These are phyloP conservation scores for Albugo candida DNA, from an alignment of 352 stramenopile species.

Conservation along the genomic window DNA sequence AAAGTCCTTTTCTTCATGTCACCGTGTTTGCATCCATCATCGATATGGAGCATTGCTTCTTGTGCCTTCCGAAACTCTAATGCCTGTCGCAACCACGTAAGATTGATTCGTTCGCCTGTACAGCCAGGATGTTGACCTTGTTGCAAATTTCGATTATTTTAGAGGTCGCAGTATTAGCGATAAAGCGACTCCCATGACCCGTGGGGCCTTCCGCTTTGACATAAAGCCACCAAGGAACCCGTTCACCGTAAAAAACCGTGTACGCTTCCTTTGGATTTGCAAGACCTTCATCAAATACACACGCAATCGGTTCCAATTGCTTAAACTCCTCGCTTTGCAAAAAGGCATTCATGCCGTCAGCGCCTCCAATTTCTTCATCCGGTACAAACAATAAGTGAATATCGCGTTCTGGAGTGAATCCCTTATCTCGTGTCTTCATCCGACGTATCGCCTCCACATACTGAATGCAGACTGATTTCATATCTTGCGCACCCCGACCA, in stretches of 20 bases:
- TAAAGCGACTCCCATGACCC: conserved; percentile 84
- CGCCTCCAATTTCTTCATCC: conserved; percentile 86
- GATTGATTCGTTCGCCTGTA: conserved; percentile 9
- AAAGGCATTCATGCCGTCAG: conserved; percentile 83
- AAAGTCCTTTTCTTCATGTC: conserved; percentile 82
- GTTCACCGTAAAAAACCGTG: conserved; percentile 93
- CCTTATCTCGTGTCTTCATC: conserved; percentile 20
- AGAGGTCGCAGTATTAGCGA: conserved; percentile 84
- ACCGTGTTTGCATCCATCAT: conserved; percentile 78
- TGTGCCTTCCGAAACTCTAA: conserved; percentile 80
- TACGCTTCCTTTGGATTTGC: conserved; percentile 77
- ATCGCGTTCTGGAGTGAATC: conserved; percentile 64
- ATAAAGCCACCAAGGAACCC: conserved; percentile 84
- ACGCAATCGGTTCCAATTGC: conserved; percentile 51
- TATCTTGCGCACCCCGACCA: conserved; percentile 86
- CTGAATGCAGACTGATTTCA: conserved; percentile 92
- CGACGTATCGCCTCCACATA: conserved; percentile 83
- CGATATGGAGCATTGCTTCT: conserved; percentile 53
- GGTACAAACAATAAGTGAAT: conserved; percentile 87
- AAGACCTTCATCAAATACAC: conserved; percentile 91
- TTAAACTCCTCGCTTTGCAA: conserved; percentile 73
- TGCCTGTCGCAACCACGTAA: conserved; percentile 15
- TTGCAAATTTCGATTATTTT: conserved; percentile 83
- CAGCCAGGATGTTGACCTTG: conserved; percentile 23
- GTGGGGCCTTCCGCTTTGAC: conserved; percentile 56